A percentile compares a stretch with the other conserved stretches of the same genome.
Conservation (phyloP, 768 basidiomycete genomes). For the Xerocomellus dryophilus region DNA sequence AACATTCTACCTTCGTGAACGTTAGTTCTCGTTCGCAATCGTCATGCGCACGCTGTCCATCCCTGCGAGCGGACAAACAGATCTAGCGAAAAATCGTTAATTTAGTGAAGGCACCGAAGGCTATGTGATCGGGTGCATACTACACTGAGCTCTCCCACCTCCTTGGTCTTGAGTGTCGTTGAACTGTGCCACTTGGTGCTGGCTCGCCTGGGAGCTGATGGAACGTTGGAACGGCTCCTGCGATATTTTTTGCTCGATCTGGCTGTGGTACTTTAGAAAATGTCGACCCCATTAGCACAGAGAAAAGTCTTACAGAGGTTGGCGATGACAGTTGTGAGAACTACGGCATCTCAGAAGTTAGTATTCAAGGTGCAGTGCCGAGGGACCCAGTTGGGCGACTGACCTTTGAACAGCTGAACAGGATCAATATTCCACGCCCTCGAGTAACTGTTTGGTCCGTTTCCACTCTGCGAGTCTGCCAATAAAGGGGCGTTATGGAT, state of each 20-base stretch:
- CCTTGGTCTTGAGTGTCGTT: neutral
- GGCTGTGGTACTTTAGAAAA: conserved; percentile 2
- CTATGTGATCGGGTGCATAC: conserved; percentile 3
- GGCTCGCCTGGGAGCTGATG: conserved; percentile 1
- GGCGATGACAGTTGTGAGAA: neutral
- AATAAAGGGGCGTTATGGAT: neutral
- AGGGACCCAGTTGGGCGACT: neutral
- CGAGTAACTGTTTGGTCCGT: conserved; percentile 14
- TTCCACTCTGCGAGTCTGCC: conserved; percentile 18
- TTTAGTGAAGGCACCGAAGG: neutral
- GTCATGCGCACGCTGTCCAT: conserved; percentile 25
- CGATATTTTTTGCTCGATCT: conserved; percentile 1
- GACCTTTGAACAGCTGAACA: conserved; percentile 18
- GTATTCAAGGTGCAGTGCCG: neutral
- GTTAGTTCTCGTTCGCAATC: conserved; percentile 17
- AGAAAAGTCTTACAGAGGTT: conserved; percentile 10
- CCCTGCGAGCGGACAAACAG: conserved; percentile 28
- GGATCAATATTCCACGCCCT: conserved; percentile 14
- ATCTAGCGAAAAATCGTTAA: conserved; percentile 9
- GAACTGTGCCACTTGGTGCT: conserved; percentile 4
- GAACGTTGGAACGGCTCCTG: neutral
- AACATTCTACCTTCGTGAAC: conserved; percentile 24
- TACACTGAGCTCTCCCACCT: conserved; percentile 19
- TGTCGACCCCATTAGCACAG: neutral
- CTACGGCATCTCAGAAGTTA: neutral